Conservation (phyloP, 352 stramenopile species). For the Phytopythium litorale region DNA sequence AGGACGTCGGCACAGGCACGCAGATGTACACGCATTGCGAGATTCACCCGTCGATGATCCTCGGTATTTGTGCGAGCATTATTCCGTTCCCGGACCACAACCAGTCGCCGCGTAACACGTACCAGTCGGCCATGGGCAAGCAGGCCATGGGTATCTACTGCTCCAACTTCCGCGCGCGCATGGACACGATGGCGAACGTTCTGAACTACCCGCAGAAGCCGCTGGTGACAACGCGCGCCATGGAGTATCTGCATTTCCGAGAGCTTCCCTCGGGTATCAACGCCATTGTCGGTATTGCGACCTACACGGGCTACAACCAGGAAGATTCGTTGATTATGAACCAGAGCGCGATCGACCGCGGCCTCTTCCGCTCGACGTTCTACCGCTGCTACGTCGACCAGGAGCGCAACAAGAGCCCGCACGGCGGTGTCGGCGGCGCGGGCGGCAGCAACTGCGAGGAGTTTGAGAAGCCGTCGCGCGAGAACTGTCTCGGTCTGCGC, state of each 20-base stretch:
- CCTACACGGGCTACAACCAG: conserved; percentile 96
- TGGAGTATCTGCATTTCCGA: conserved; percentile 98
- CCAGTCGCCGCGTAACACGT: conserved; percentile 99
- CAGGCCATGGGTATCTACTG: conserved; percentile 99
- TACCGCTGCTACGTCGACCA: conserved; percentile 98
- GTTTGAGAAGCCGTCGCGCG: conserved; percentile 95
- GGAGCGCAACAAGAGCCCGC: conserved; percentile 83
- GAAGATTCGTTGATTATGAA: conserved; percentile 99
- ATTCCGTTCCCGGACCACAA: conserved; percentile 99
- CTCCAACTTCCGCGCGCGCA: conserved; percentile 98
- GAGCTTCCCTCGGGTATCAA: conserved; percentile 99
- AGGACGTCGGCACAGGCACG: conserved; percentile 84
- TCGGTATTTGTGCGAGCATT: conserved; percentile 99
- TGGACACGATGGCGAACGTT: conserved; percentile 99
- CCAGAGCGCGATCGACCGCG: conserved; percentile 98
- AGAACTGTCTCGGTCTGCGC: conserved; percentile 94
- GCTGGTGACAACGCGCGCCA: conserved; percentile 97
- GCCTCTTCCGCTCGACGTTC: conserved; percentile 99
- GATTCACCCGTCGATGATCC: conserved; percentile 99
- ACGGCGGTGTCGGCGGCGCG: conserved; percentile 53
- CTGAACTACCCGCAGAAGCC: conserved; percentile 99
- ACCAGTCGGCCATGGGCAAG: conserved; percentile 99
- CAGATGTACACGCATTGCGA: conserved; percentile 99
- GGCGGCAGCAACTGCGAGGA: conserved; percentile 78
- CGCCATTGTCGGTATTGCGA: conserved; percentile 89